Conservation (phyloP, 1,139 yeast species). For the Pneumocystis oryctolagi region DNA sequence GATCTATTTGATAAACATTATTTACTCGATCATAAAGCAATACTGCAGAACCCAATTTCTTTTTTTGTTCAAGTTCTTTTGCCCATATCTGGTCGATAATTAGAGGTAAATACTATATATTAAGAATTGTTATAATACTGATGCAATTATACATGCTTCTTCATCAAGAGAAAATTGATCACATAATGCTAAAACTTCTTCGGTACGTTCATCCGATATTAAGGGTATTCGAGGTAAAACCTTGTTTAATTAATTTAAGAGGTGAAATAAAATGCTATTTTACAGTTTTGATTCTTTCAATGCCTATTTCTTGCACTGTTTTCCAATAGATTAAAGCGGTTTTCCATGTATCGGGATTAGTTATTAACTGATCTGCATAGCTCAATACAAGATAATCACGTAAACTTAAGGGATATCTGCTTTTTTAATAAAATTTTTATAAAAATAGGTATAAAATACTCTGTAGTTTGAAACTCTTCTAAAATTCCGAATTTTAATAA, state of each 20-base stretch:
- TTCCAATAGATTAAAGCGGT: neutral
- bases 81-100: neutral
- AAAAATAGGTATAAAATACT: neutral
- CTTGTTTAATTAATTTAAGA: neutral
- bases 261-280: neutral
- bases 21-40: neutral
- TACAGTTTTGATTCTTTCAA: neutral
- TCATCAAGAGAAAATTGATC: neutral
- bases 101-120: neutral
- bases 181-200: neutral
- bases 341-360: neutral
- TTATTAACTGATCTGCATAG: slow-evolving; percentile 1
- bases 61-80: neutral
- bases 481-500: neutral
- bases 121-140: neutral
- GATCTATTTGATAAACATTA: neutral
- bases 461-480: neutral
- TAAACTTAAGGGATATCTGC: neutral
- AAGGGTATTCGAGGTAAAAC: neutral
- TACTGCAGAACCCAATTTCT: neutral
- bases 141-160: neutral
- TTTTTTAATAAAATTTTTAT: neutral
- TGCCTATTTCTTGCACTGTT: neutral
- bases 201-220: neutral
- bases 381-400: neutral